Evolutionary conservation across 2,329 filamentous ascomycete species (phyloP), one percentile per base, ranked within the genome.

Genomic region (Monosporascus sp.): DNA sequence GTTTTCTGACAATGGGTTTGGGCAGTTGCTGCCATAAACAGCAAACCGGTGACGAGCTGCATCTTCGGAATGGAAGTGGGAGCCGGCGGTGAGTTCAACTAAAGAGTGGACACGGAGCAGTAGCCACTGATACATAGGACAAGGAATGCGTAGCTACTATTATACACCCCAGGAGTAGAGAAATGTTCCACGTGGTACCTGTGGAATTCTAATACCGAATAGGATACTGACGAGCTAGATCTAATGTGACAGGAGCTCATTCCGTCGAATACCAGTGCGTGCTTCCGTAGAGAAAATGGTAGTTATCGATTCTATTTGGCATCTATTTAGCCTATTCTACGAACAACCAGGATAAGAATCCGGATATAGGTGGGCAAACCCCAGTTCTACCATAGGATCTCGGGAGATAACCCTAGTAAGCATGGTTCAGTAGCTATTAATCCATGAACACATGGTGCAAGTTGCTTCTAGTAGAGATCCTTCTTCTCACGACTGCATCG

Each of bases 1-100:
- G 25, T 27, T 20, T 37, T 35, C 55, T 39, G 45, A 59, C 57
- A 59, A 22, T 59, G 57, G 6, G 57, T 55, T 9, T 59, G 47
- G 20, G 47, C 55, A 22, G 45, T 47, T 8, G 53, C 52, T 51
- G 57, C 57, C 43, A 57, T 18, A 18, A 59, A 52, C 48, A 60
- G 50, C 15, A 58, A 22, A 17, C 45, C 15, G 15, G 17, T 24
- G 2, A 39, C 22, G 24, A 48, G 37, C n/a, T 44, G 17, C 50
- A 52, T 52, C 8, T 44, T 52, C 22, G 11, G 2, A 25, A 25
- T 3, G 6, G n/a, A 15, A 3, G 1, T 15, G 2, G 17, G 17
- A 5, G 24, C 14, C 14, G 11, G 9, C 11, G 11, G 2, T 14
- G 31, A 35, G 31, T 14, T 14, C 31, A 35, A 35, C 11, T 35